Evolutionary conservation across 495 filamentous ascomycete species (phyloP), one percentile per base, ranked within the genome.

Genomic region (Trichocladium uniseriatum): DNA sequence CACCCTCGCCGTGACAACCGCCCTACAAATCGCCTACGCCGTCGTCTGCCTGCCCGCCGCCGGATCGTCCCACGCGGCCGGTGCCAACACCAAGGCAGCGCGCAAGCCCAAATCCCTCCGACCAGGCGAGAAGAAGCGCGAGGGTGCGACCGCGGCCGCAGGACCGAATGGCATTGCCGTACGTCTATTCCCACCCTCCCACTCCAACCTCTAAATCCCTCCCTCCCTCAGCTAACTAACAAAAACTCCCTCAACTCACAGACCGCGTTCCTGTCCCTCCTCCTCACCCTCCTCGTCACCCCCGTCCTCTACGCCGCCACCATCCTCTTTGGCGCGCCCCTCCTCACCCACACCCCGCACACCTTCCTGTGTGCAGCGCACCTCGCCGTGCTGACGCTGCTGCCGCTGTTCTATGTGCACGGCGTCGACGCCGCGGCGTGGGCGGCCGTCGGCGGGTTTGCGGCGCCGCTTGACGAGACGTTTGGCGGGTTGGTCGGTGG

Each of bases 261-360:
- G 89, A 75, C 76, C 5, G 61, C 65, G 0, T 58, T 84, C 43
- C 70, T 89, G 13, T 77, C 83, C 34, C 64, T 84, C 49, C 61
- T 86, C 34, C 72, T 94, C 45, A 65, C 78, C 18, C 35, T 64
- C 39, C 45, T 75, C 28, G 75, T 78, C 14, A 76, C 79, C 0
- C 82, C 82, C 19, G 58, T 79, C 38, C 69, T 94, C 24, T 70
- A 81, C 53, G 63, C 76, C 46, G 60, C 81, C 19, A 74, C 94
- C 54, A 73, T 97, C 59, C 80, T 95, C 45, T 91, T 96, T 67
- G 94, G 92, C 51, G 92, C 91, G 13, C 92, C 92, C 0, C 63
- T 92, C 44, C 89, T 87, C 15, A 90, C 89, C 0, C 89, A 95
- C 61, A 70, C 85, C 44, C 43, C 70, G 9, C 81, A 94, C 38